A percentile compares a stretch with the other conserved stretches of the same genome.
Conservation (phyloP, 2,329 filamentous ascomycete genomes). For the Paecilomyces sp. region DNA sequence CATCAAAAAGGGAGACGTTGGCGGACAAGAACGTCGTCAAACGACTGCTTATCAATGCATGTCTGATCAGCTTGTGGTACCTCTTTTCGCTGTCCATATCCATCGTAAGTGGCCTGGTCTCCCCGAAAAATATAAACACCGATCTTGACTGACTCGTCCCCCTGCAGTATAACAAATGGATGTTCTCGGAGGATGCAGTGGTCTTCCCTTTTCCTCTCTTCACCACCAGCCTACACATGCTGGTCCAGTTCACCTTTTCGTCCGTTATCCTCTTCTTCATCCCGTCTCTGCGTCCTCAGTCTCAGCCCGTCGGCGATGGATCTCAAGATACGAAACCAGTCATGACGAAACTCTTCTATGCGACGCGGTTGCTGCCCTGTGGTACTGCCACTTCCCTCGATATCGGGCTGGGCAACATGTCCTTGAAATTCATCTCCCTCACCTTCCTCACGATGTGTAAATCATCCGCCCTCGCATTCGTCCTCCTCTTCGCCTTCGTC, state of each 20-base stretch:
- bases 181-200: constrained; percentile 80
- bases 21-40: constrained; percentile 68
- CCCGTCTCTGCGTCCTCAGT: constrained; percentile 69
- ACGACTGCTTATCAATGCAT: constrained; percentile 64
- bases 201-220: constrained; percentile 94
- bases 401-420: constrained; percentile 93
- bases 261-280: constrained; percentile 72
- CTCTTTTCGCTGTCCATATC: constrained; percentile 65
- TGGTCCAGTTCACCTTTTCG: constrained; percentile 81
- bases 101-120: not conserved
- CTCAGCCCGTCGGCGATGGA: constrained; percentile 34
- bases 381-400: constrained; percentile 89
- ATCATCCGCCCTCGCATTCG: constrained; percentile 90
- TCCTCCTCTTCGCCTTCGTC: constrained; percentile 87
- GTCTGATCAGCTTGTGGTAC: constrained; percentile 83
- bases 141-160: constrained; percentile 4
- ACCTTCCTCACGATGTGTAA: constrained; percentile 99
- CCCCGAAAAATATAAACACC: not conserved
- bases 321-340: constrained; percentile 52
- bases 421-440: constrained; percentile 88
- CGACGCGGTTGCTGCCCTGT: constrained; percentile 86
- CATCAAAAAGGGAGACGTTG: constrained; percentile 65
- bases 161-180: constrained; percentile 95
- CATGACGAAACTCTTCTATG: constrained; percentile 85
- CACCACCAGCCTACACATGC: constrained; percentile 91